A percentile compares a stretch with the other conserved stretches of the same genome.
phyloP scores from a whole-genome alignment of 2,329 filamentous ascomycete species.

The Pseudopithomyces chartarum region DNA sequence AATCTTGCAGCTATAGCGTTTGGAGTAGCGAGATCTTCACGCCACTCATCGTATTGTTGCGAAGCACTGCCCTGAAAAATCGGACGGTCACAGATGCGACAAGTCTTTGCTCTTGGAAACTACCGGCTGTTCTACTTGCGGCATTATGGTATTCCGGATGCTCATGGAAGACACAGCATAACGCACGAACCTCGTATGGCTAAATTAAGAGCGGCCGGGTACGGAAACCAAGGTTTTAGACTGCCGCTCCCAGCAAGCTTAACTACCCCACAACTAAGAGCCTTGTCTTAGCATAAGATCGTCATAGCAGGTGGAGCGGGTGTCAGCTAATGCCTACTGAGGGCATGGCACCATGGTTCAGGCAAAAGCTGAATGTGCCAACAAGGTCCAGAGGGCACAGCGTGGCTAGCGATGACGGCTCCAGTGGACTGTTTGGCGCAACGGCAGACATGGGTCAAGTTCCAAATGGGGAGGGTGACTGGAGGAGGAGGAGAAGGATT shows the following conservation, averaged over 20 bases:
- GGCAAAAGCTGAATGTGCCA: constrained; percentile 13
- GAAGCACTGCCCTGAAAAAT: no score
- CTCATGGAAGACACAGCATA: constrained; percentile 1
- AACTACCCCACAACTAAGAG: constrained; percentile 20
- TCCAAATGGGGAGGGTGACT: constrained; percentile 7
- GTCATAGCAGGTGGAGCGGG: constrained; percentile 9
- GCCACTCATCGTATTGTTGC: neutral
- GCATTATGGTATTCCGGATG: constrained; percentile 4
- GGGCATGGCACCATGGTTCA: constrained; percentile 5
- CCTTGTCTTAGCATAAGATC: constrained; percentile 10
- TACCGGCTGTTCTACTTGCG: constrained; percentile 9
- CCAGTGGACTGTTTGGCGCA: neutral
- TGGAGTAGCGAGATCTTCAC: neutral
- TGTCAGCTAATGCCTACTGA: constrained; percentile 9
- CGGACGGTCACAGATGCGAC: no score
- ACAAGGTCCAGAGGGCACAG: constrained; percentile 2
- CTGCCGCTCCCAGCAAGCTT: constrained; percentile 17
- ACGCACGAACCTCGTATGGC: constrained; percentile 24
- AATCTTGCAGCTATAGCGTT: neutral
- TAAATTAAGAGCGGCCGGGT: constrained; percentile 23
- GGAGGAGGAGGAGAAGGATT: neutral
- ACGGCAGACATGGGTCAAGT: constrained; percentile 1
- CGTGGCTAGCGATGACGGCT: neutral
- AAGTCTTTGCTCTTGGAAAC: neutral
- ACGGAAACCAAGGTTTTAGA: constrained; percentile 13